Conservation (phyloP, 345 rosid species). For the Gossypium turneri region DNA sequence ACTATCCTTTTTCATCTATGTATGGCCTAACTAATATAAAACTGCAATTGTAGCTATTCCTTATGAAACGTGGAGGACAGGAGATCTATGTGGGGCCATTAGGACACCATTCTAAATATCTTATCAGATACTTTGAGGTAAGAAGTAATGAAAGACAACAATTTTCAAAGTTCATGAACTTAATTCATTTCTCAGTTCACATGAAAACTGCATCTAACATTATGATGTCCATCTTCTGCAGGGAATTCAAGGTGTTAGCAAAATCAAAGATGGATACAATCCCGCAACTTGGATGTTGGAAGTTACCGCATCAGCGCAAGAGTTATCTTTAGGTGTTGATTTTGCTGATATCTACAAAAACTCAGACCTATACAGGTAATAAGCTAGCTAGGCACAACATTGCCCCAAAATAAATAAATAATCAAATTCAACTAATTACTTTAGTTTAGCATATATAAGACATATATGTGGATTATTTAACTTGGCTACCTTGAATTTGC, state of each 20-base stretch:
- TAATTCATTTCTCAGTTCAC: not conserved
- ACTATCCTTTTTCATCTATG: not conserved
- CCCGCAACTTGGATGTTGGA: constrained; percentile 98
- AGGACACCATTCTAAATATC: constrained; percentile 57
- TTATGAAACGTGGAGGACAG: constrained; percentile 71
- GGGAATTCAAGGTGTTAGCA: constrained; percentile 52
- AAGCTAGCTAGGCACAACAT: not conserved
- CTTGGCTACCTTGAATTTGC: not conserved
- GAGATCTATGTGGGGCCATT: constrained; percentile 80
- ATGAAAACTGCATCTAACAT: not conserved
- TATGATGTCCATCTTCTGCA: constrained; percentile 14
- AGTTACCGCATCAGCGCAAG: constrained; percentile 55
- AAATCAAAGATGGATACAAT: constrained; percentile 69
- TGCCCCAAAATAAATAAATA: not conserved
- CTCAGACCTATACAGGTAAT: constrained; percentile 58
- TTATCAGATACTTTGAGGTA: constrained; percentile 72
- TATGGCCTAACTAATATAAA: not conserved
- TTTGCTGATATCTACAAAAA: constrained; percentile 52
- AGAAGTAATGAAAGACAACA: not conserved
- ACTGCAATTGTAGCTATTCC: constrained; percentile 45
- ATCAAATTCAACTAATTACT: not conserved
- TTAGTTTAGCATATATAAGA: not conserved
- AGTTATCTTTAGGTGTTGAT: constrained; percentile 53
- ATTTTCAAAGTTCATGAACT: not conserved
- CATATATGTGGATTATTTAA: not conserved